Base-by-base conservation (phyloP, 352 stramenopile genomes). In the Aphanomyces stellatus region DNA sequence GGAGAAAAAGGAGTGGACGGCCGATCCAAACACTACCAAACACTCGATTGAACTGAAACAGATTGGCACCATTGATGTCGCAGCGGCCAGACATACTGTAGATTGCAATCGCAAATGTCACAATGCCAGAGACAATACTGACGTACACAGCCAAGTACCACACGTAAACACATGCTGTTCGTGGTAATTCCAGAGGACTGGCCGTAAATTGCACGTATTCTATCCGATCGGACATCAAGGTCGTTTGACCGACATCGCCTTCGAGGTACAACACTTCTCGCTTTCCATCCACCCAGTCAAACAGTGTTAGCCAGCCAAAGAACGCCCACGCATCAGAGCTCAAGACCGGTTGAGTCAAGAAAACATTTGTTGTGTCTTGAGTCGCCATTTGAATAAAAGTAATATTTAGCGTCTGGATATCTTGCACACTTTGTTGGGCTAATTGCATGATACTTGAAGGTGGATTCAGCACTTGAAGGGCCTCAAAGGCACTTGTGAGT, bases 11-110 rank as follows among this genome's bases (percentile, higher is more conserved):
- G 15, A 67, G 35, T 13, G 60, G 60, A 30, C 60, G 60, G 11
- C 60, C 60, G 43, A 67, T 22, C 60, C 60, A 67, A 2, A 67
- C 60, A 31, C 51, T 40, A 2, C 60, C 60, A 33, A 57, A 13
- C 6, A 59, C 34, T 7, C 60, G 60, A 49, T 67, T 67, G 43
- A 57, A 55, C 2, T 41, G 7, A 15, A 67, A 42, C 27, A 67
- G 25, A 31, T 67, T 67, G 43, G 7, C n/a, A n/a, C 60, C 40
- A 15, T 67, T 40, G 33, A 67, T 37, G 3, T 57, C 7, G 24
- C 17, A 24, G 2, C 24, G 15, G 19, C 24, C 4, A 7, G 4
- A 4, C 6, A 34, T 10, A 19, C 13, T n/a, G 33, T 67, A 48
- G 3, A 49, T 11, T 15, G 40, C 4, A 4, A 56, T n/a, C 27